Conservation (phyloP, 768 basidiomycete genomes). For the Rhizopogon vesiculosus region DNA sequence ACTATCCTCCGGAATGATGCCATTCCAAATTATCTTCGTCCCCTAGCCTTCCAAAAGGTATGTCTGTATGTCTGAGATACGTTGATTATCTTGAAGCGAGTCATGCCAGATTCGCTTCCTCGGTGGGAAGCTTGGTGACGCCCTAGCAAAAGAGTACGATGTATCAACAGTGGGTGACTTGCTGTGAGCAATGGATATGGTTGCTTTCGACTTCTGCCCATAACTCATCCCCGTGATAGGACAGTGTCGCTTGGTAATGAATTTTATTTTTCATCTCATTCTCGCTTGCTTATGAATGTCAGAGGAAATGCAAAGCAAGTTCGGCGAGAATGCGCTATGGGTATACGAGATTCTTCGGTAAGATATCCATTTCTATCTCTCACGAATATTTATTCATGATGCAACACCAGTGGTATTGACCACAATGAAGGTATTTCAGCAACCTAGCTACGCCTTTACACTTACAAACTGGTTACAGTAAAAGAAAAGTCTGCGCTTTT, state of each 20-base stretch:
- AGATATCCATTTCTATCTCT: constrained; percentile 12
- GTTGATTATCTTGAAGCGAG: background rate
- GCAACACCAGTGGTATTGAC: constrained; percentile 67
- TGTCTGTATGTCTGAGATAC: constrained; percentile 2
- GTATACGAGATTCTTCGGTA: constrained; percentile 88
- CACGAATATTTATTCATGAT: background rate
- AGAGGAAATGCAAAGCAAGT: constrained; percentile 79
- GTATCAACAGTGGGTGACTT: constrained; percentile 89
- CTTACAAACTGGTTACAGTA: constrained; percentile 42
- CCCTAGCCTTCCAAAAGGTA: constrained; percentile 87
- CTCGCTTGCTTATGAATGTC: constrained; percentile 3
- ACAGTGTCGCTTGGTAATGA: constrained; percentile 51
- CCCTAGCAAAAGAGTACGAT: constrained; percentile 83
- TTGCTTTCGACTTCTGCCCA: background rate
- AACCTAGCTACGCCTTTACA: background rate
- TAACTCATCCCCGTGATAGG: constrained; percentile 26
- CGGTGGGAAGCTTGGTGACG: constrained; percentile 90
- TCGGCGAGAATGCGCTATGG: constrained; percentile 85
- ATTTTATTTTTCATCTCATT: background rate
- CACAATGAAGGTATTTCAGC: constrained; percentile 66
- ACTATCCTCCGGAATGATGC: constrained; percentile 80
- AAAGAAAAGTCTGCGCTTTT: constrained; percentile 75
- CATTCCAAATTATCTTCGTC: constrained; percentile 78
- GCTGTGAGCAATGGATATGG: constrained; percentile 47
- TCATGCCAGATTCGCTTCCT: constrained; percentile 77